These are phyloP conservation scores for Nitzschia palea DNA, from an alignment of 108 stramenopile species.

Conservation along the genomic window DNA sequence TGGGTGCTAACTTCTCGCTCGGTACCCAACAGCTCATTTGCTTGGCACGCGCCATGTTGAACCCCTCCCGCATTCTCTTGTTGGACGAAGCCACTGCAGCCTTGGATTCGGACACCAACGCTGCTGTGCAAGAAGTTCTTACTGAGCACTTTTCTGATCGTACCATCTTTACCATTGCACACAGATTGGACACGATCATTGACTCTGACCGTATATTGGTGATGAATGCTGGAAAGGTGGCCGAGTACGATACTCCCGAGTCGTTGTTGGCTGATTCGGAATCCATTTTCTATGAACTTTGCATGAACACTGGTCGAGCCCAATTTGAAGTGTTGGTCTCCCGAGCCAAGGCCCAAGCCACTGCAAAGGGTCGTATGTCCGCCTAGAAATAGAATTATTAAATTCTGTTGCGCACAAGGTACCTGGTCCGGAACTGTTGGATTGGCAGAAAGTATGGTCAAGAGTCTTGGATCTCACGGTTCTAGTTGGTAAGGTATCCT, in stretches of 20 bases:
- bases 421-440: no score
- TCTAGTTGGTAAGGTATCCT: no score
- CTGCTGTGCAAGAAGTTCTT: constrained; percentile 77
- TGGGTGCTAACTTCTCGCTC: constrained; percentile 88
- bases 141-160: constrained; percentile 64
- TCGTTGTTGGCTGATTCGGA: no score
- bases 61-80: constrained; percentile 68
- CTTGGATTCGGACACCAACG: constrained; percentile 91
- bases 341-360: no score
- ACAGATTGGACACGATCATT: constrained; percentile 94
- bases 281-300: no score
- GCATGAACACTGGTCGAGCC: no score
- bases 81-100: constrained; percentile 95
- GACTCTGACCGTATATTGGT: constrained; percentile 93
- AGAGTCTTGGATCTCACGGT: no score
- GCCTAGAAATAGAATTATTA: no score
- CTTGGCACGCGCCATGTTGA: constrained; percentile 90
- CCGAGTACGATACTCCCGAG: constrained; percentile 76
- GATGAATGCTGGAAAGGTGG: constrained; percentile 87
- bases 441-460: no score
- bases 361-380: no score
- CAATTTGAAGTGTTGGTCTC: no score
- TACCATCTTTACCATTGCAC: constrained; percentile 90
- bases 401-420: no score
- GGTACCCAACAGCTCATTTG: constrained; percentile 96